Base-by-base conservation (phyloP, 2,329 filamentous ascomycete genomes). In the Achaetomium macrosporum region DNA sequence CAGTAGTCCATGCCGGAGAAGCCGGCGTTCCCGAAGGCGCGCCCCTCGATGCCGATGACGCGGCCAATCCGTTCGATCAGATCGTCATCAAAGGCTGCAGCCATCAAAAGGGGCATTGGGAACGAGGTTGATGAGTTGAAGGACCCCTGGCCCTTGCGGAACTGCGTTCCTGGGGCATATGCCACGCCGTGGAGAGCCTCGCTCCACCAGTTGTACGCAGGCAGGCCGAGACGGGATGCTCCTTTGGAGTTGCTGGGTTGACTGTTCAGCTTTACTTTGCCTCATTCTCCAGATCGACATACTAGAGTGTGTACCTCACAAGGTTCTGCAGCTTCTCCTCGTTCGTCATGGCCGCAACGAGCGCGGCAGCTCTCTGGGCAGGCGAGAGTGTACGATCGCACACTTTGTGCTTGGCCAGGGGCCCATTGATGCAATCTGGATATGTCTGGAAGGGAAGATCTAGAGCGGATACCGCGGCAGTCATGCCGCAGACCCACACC, bases 61-160 rank as follows among this genome's bases (percentile, higher is more conserved):
- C 66, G 71, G 2, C 75, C 83, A 5, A 87, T 76, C 9, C 75
- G 68, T 25, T 74, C 66, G 54, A 87, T 78, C 33, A 87, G 65
- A 0, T 77, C 75, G 57, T 85, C 81, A 57, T 87, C 81, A 57
- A 87, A 82, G 0, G 83, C 77, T 1, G 84, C 81, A 15, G 78
- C 76, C 61, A 83, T 76, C 4, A 78, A 65, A 41, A 87, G 83
- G 0, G 83, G 82, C 61, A 78, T 77, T 0, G 84, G 81, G 61
- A 87, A 87, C 0, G 79, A 82, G 0, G 84, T 87, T 0, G 83
- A 25, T 7, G 25, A 25, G 25, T 25, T 25, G 25, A 25, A 25
- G 25, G 25, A 25, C 4, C 25, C 25, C 25, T 4, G 25, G 4
- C 25, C 25, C 7, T 25, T 25, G 25, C 25, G 25, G 25, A 25